Evolutionary conservation across 2,329 filamentous ascomycete genomes (phyloP).

Genomic region (Triangularia setosa): DNA sequence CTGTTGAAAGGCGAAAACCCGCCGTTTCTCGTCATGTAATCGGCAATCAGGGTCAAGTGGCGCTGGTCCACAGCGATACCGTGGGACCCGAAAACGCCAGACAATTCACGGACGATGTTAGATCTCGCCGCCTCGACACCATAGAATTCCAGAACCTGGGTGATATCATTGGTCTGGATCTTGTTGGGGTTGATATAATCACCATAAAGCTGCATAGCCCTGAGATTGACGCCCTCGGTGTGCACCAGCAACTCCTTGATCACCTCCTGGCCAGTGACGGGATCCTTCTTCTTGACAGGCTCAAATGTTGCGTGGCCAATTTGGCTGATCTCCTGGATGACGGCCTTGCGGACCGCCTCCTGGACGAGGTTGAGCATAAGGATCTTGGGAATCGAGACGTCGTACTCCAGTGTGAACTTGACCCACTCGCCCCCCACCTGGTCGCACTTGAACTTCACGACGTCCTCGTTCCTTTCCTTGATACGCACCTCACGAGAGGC

Average conservation of each 20-base stretch:
- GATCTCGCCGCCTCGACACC: constrained; percentile 89
- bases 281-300: constrained; percentile 52
- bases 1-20: constrained; percentile 90
- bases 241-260: constrained; percentile 57
- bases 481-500: constrained; percentile 54
- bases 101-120: constrained; percentile 82
- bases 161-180: constrained; percentile 90
- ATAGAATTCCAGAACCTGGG: constrained; percentile 77
- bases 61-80: constrained; percentile 88
- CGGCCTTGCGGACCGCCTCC: constrained; percentile 68
- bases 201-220: constrained; percentile 84
- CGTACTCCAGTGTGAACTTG: constrained; percentile 78
- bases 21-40: constrained; percentile 91
- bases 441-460: constrained; percentile 78
- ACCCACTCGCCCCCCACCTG: constrained; percentile 69
- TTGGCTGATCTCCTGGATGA: constrained; percentile 81
- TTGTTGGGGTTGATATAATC: constrained; percentile 81
- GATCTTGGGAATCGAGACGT: constrained; percentile 76
- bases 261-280: constrained; percentile 44
- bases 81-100: constrained; percentile 82
- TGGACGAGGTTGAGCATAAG: constrained; percentile 91
- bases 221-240: constrained; percentile 81
- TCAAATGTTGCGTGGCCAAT: constrained; percentile 70
- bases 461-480: constrained; percentile 58
- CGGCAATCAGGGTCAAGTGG: constrained; percentile 91